phyloP scores from a whole-genome alignment of 2,329 filamentous ascomycete species.

The Fusarium praegraminearum region DNA sequence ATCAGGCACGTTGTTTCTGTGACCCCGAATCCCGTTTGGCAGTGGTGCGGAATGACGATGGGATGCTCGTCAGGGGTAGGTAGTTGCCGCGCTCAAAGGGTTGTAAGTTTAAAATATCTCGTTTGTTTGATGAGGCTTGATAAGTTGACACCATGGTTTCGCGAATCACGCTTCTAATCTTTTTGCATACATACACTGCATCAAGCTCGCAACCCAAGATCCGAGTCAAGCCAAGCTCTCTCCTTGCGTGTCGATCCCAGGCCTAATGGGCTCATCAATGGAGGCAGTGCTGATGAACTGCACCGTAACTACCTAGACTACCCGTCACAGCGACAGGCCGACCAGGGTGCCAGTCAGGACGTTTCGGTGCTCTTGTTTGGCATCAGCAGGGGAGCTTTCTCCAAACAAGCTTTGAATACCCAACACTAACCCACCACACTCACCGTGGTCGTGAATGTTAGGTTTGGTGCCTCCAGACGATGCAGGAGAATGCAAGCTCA shows the following conservation, averaged over 20 bases:
- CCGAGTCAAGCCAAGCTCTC: conserved; percentile 23
- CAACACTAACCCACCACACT: conserved; percentile 33
- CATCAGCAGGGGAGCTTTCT: conserved; percentile 43
- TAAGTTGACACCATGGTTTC: conserved; percentile 34
- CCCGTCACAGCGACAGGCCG: conserved; percentile 42
- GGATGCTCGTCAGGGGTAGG: conserved; percentile 42
- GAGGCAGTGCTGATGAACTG: conserved; percentile 47
- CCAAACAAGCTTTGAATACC: conserved; percentile 47
- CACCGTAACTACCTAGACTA: conserved; percentile 11
- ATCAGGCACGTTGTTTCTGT: conserved; percentile 43
- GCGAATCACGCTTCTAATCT: conserved; percentile 38
- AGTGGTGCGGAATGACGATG: conserved; percentile 45
- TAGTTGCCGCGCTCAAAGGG: not conserved
- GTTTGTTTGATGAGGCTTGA: conserved; percentile 19
- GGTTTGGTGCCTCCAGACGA: conserved; percentile 28
- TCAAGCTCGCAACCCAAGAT: conserved; percentile 24
- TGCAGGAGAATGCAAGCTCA: conserved; percentile 35
- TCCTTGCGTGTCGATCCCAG: conserved; percentile 45
- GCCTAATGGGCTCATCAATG: conserved; percentile 46
- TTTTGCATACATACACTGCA: conserved; percentile 13
- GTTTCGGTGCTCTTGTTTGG: conserved; percentile 41
- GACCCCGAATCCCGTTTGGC: conserved; percentile 36
- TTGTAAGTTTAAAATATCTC: conserved; percentile 23
- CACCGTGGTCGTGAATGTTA: conserved; percentile 20
- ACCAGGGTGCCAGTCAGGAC: conserved; percentile 39